phyloP scores from a whole-genome alignment of 2,329 filamentous ascomycete genomes.

The Xylaria sp. region DNA sequence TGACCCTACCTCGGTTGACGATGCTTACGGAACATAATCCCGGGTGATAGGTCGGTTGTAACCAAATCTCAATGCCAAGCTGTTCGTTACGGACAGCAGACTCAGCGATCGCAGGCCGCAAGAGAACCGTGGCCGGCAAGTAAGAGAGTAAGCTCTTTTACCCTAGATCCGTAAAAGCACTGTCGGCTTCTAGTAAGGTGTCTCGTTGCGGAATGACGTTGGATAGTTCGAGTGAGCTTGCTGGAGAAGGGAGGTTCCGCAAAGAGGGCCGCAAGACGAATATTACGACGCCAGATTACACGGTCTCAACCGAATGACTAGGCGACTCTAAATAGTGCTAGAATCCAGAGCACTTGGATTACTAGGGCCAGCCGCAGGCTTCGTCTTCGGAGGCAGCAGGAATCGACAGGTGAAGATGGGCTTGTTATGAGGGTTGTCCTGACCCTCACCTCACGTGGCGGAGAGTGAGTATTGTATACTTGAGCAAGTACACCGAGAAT shows the following conservation, averaged over 20 bases:
- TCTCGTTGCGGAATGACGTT: slow-evolving; percentile 5
- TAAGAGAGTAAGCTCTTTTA: neutral
- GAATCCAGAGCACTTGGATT: neutral
- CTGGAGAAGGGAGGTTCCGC: slow-evolving; percentile 10
- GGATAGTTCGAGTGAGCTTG: slow-evolving; percentile 6
- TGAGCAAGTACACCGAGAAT: neutral
- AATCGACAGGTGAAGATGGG: neutral
- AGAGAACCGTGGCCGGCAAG: neutral
- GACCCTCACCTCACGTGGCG: neutral
- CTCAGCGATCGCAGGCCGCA: neutral
- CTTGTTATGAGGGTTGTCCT: neutral
- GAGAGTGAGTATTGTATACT: too few species aligned
- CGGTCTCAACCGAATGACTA: slow-evolving; percentile 1
- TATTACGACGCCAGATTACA: neutral
- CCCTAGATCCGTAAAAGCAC: neutral
- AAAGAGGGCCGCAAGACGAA: neutral
- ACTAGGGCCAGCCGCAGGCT: neutral
- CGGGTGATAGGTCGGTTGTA: neutral
- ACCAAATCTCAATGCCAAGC: slow-evolving; percentile 1
- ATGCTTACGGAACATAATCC: slow-evolving; percentile 20
- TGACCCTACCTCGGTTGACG: slow-evolving; percentile 12
- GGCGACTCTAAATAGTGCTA: neutral
- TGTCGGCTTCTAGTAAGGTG: neutral
- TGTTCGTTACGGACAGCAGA: neutral
- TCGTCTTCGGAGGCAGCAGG: slow-evolving; percentile 1